Conservation (phyloP, 352 stramenopile genomes). For the Globisporangium viniferum region DNA sequence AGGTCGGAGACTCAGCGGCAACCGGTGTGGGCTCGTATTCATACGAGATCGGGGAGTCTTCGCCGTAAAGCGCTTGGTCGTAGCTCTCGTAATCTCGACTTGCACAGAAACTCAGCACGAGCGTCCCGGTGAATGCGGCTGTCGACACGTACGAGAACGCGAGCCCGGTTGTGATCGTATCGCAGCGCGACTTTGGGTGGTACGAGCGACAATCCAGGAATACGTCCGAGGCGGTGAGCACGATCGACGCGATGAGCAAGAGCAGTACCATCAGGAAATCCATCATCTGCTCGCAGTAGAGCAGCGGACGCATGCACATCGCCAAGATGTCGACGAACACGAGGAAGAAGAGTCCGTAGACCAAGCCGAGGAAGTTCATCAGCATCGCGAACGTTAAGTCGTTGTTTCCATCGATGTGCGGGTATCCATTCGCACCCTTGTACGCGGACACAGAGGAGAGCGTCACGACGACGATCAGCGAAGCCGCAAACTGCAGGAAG, state of each 20-base stretch:
- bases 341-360: constrained; percentile 19
- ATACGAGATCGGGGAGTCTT: constrained; percentile 16
- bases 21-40: constrained; percentile 17
- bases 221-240: constrained; percentile 9
- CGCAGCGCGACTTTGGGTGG: constrained; percentile 7
- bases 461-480: constrained; percentile 11
- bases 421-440: not conserved
- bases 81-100: constrained; percentile 11
- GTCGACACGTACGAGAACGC: constrained; percentile 13
- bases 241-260: constrained; percentile 16
- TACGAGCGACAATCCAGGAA: constrained; percentile 10
- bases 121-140: constrained; percentile 7
- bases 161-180: constrained; percentile 5
- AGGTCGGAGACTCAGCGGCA: constrained; percentile 1
- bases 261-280: constrained; percentile 14
- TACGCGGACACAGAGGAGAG: constrained; percentile 11
- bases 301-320: constrained; percentile 17
- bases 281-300: constrained; percentile 19
- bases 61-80: constrained; percentile 13
- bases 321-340: constrained; percentile 17
- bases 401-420: not conserved
- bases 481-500: constrained; percentile 17
- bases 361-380: constrained; percentile 18
- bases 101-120: constrained; percentile 11
- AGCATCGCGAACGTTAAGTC: constrained; percentile 15